These are phyloP conservation scores for Alternaria gansuensis DNA, from an alignment of 2,329 filamentous ascomycete species.

Conservation along the genomic window DNA sequence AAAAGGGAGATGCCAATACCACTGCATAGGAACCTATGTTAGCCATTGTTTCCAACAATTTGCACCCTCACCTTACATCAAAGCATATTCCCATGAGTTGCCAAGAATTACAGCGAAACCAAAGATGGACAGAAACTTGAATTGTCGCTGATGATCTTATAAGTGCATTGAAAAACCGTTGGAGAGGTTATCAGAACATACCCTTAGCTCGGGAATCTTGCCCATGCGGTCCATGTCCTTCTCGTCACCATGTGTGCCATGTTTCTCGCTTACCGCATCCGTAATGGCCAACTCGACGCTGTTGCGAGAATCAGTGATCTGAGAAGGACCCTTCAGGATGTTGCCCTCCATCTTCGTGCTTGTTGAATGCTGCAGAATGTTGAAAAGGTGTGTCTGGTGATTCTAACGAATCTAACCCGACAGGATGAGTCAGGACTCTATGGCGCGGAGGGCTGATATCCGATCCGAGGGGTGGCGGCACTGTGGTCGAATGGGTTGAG, in stretches of 20 bases:
- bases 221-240: conserved; percentile 35
- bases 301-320: neutral
- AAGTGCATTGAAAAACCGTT: neutral
- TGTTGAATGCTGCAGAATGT: neutral
- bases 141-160: conserved; percentile 22
- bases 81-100: conserved; percentile 28
- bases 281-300: conserved; percentile 8
- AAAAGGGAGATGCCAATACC: conserved; percentile 14
- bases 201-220: conserved; percentile 27
- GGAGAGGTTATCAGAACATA: neutral
- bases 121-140: conserved; percentile 26
- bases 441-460: neutral
- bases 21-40: neutral
- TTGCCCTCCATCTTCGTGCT: neutral
- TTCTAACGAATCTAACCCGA: neutral
- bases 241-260: conserved; percentile 21
- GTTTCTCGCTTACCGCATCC: conserved; percentile 2
- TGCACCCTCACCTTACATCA: conserved; percentile 19
- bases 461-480: neutral
- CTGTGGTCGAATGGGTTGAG: neutral
- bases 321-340: conserved; percentile 11
- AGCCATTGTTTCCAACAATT: neutral
- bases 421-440: neutral
- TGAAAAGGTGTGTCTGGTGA: neutral
- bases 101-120: conserved; percentile 25